Percentiles rank a stretch among this genome's conserved stretches.
Conservation (phyloP, 495 filamentous ascomycete genomes). For the Aspergillus olivimuriae region DNA sequence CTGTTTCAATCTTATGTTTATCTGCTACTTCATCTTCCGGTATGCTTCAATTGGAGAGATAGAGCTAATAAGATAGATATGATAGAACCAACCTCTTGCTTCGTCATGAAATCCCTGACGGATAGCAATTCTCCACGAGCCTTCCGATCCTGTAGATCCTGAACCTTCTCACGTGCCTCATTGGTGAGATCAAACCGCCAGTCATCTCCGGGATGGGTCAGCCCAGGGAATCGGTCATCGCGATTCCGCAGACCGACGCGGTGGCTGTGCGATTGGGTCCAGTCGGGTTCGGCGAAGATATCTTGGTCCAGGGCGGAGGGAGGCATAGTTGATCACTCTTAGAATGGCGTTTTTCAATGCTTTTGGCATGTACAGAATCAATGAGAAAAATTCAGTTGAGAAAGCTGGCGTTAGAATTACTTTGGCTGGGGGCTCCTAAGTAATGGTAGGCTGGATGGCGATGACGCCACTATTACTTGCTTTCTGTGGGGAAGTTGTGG, state of each 20-base stretch:
- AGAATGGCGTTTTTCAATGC: too few relatives aligned
- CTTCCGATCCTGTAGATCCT: constrained; percentile 12
- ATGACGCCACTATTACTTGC: too few relatives aligned
- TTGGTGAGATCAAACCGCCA: constrained; percentile 5
- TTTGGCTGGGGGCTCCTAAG: too few relatives aligned
- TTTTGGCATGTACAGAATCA: too few relatives aligned
- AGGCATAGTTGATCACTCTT: too few relatives aligned
- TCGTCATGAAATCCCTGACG: constrained; percentile 13
- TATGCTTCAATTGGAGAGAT: background rate
- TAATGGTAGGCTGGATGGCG: too few relatives aligned
- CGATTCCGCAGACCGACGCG: constrained; percentile 9
- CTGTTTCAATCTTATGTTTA: too few relatives aligned
- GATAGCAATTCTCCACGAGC: constrained; percentile 9
- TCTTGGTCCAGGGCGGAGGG: constrained; percentile 1
- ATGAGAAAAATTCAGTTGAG: too few relatives aligned
- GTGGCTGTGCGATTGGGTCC: constrained; percentile 9
- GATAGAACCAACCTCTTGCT: constrained; percentile 8
- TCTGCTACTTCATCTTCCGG: too few relatives aligned
- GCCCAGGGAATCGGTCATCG: constrained; percentile 9
- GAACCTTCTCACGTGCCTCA: constrained; percentile 16
- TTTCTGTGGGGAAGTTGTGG: too few relatives aligned
- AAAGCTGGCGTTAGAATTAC: too few relatives aligned
- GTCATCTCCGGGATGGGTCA: constrained; percentile 13
- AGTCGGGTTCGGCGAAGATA: constrained; percentile 16
- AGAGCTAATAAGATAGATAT: background rate